A percentile compares a stretch with the other conserved stretches of the same genome.
phyloP scores from a whole-genome alignment of 441 rosid genomes.

The Theobroma grandiflorum region DNA sequence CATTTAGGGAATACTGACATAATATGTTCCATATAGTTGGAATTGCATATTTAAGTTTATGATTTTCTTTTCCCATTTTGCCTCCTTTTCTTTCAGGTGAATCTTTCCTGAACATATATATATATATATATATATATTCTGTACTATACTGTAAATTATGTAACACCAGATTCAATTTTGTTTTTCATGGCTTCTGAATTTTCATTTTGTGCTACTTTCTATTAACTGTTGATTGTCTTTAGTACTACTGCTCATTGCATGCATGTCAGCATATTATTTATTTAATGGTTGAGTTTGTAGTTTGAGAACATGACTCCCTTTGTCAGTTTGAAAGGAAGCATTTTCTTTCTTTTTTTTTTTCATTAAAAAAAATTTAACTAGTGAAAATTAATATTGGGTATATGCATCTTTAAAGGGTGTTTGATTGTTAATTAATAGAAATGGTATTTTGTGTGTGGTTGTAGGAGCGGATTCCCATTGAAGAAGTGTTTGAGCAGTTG shows the following conservation, averaged over 20 bases:
- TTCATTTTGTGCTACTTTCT: neutral
- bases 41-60: no score
- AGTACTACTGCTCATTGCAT: no score
- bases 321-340: neutral
- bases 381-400: no score
- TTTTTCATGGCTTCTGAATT: neutral
- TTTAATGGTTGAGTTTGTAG: neutral
- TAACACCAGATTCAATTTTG: neutral
- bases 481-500: conserved; percentile 54
- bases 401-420: neutral
- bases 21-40: no score
- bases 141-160: no score
- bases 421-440: neutral
- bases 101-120: no score
- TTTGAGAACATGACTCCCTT: no score
- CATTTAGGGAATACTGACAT: neutral
- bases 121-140: no score
- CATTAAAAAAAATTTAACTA: no score
- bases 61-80: neutral
- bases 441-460: neutral
- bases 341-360: no score
- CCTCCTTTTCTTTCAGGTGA: no score
- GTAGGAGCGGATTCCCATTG: conserved; percentile 56
- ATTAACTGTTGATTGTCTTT: no score
- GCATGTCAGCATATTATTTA: neutral